Base-by-base conservation (phyloP, 257 asterid genomes). In the Jacaranda mimosifolia region DNA sequence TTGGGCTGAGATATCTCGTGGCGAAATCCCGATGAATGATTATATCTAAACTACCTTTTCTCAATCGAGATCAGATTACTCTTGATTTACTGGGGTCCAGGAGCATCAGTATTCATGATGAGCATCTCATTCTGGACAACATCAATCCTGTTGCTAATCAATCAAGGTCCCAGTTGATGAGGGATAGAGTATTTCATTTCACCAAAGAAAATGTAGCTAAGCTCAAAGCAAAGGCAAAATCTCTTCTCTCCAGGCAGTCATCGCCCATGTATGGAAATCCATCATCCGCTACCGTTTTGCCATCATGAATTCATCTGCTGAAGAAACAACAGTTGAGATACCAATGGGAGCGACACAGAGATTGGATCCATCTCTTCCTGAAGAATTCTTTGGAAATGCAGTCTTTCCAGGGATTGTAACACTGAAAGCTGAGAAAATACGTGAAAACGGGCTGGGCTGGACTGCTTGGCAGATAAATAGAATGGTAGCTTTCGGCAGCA, bases 381-480 rank as follows among this genome's bases (percentile, higher is more conserved):
- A 86, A 17, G 91, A 78, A 5, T 87, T 86, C 74, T 89, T 87
- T 43, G 91, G 91, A 0, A 87, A 87, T 39, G 89, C 90, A 7
- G 39, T 81, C 53, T 63, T 82, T 4, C 19, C 68, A 3, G 76
- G 80, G 21, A 0, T 17, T 10, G 60, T 83, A 10, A 80, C 84
- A 10, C 38, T 68, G 3, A 53, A 81, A n/a, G 78, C 73, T 3
- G 57, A 57, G 3, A 35, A 86, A 46, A 53, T 89, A 8, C 46
- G 71, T 9, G 56, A 62, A 14, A 66, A 77, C 7, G 88, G 91
- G 19, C 7, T 80, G 9, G 92, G 91, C 3, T 86, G 91, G 92
- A 80, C 81, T 5, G 86, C 92, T 19, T 40, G 64, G 85, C 79
- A 83, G 77, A 70, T 89, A 13, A 80, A 87, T 52, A 60, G 67